Percentiles rank a stretch among this genome's conserved stretches.
Conservation (phyloP, 768 basidiomycete genomes). For the Mycena rebaudengoi region DNA sequence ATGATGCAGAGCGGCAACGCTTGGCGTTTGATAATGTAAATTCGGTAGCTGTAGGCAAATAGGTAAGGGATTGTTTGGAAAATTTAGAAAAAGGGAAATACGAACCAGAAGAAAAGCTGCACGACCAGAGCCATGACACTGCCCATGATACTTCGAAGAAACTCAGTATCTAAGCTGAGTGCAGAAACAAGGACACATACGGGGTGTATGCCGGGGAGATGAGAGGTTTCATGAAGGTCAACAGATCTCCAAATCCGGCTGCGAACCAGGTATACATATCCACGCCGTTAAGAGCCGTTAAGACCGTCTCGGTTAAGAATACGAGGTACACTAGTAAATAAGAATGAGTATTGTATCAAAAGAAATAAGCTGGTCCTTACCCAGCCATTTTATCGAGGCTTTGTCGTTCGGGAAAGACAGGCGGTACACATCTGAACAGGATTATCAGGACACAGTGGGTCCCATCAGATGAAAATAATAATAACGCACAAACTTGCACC, state of each 20-base stretch:
- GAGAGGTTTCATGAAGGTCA: slow-evolving; percentile 7
- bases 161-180: no score
- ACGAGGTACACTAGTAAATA: slow-evolving; percentile 10
- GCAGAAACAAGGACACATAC: no score
- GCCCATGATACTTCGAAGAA: slow-evolving; percentile 14
- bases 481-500: slow-evolving; percentile 22
- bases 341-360: background rate
- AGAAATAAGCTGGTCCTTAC: background rate
- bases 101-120: slow-evolving; percentile 21
- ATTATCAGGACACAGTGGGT: background rate
- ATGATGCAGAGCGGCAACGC: background rate
- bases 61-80: no score
- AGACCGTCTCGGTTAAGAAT: slow-evolving; percentile 19
- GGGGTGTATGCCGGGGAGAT: slow-evolving; percentile 21
- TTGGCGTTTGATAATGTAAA: slow-evolving; percentile 12
- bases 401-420: slow-evolving; percentile 24
- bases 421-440: slow-evolving; percentile 5
- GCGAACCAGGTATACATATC: slow-evolving; percentile 24
- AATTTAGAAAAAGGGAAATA: background rate
- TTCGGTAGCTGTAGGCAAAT: no score
- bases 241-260: slow-evolving; percentile 16
- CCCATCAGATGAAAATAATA: background rate
- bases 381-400: slow-evolving; percentile 21
- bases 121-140: slow-evolving; percentile 19
- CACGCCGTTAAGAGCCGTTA: slow-evolving; percentile 23